phyloP scores from a whole-genome alignment of 441 rosid genomes.

The Brassica balearica region DNA sequence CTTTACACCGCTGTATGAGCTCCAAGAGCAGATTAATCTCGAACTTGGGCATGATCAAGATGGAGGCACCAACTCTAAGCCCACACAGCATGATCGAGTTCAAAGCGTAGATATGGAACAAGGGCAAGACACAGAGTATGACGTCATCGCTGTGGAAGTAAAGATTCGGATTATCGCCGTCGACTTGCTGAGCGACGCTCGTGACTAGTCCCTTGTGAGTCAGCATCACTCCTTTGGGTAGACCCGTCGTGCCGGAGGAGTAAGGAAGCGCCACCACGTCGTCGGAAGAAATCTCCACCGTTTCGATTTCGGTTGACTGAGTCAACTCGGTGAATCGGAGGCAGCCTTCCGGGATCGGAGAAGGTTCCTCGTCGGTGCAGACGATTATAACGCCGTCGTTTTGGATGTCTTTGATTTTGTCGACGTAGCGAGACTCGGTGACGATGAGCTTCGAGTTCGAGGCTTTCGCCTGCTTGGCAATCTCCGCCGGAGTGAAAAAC shows the following conservation, averaged over 20 bases:
- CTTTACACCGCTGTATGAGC: slow-evolving; percentile 51
- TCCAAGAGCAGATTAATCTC: slow-evolving; percentile 51
- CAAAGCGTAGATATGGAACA: slow-evolving; percentile 61
- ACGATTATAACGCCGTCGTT: slow-evolving; percentile 42
- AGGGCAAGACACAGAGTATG: slow-evolving; percentile 55
- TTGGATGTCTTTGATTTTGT: slow-evolving; percentile 46
- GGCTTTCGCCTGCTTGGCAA: slow-evolving; percentile 51
- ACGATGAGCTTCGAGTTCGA: slow-evolving; percentile 51
- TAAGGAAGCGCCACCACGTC: slow-evolving; percentile 68
- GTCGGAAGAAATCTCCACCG: slow-evolving; percentile 43
- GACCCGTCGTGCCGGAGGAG: slow-evolving; percentile 67
- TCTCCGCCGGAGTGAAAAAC: slow-evolving; percentile 58
- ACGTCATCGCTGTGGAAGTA: slow-evolving; percentile 54
- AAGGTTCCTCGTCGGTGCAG: slow-evolving; percentile 43
- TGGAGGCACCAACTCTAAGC: slow-evolving; percentile 61
- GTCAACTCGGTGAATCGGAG: slow-evolving; percentile 51
- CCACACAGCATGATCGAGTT: slow-evolving; percentile 61
- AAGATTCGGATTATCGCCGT: slow-evolving; percentile 67
- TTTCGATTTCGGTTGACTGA: slow-evolving; percentile 35
- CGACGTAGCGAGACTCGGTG: slow-evolving; percentile 49
- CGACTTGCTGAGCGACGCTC: slow-evolving; percentile 66
- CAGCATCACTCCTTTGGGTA: slow-evolving; percentile 69
- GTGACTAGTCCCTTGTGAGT: slow-evolving; percentile 61
- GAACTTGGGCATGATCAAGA: slow-evolving; percentile 61
- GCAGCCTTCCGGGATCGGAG: slow-evolving; percentile 45